Percentiles rank a stretch among this genome's conserved stretches.
phyloP scores from a whole-genome alignment of 257 asterid genomes.

The Galeopsis tetrahit region DNA sequence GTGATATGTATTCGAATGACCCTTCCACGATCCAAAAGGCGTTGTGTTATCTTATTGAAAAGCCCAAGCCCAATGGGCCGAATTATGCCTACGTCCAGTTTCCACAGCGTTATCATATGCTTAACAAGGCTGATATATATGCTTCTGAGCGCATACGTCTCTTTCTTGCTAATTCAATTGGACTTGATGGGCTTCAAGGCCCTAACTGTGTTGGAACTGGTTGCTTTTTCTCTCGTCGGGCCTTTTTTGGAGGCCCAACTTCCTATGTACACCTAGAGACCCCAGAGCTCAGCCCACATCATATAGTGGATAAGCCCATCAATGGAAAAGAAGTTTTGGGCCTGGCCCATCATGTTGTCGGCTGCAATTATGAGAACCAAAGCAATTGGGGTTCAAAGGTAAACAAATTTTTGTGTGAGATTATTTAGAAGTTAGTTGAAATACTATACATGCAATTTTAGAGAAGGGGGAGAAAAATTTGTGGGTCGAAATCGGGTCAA shows the following conservation, averaged over 20 bases:
- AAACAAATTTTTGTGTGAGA: background rate
- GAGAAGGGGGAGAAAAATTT: no score
- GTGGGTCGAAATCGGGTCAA: no score
- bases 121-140: conserved; percentile 65
- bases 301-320: conserved; percentile 45
- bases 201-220: conserved; percentile 75
- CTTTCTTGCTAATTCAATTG: conserved; percentile 51
- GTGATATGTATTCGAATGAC: conserved; percentile 86
- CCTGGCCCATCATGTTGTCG: conserved; percentile 59
- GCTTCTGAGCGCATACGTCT: conserved; percentile 57
- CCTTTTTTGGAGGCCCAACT: conserved; percentile 64
- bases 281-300: conserved; percentile 49
- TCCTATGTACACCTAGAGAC: conserved; percentile 44
- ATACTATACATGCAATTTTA: no score
- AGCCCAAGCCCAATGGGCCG: conserved; percentile 41
- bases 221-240: conserved; percentile 65
- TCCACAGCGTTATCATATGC: conserved; percentile 71
- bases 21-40: conserved; percentile 55
- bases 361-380: conserved; percentile 60
- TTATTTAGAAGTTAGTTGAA: no score
- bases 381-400: conserved; percentile 79
- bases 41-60: conserved; percentile 49
- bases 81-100: conserved; percentile 65
- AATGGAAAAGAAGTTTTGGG: conserved; percentile 27
- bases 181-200: conserved; percentile 75